phyloP scores from a whole-genome alignment of 139 green algal species.

The Closterium sp. region DNA sequence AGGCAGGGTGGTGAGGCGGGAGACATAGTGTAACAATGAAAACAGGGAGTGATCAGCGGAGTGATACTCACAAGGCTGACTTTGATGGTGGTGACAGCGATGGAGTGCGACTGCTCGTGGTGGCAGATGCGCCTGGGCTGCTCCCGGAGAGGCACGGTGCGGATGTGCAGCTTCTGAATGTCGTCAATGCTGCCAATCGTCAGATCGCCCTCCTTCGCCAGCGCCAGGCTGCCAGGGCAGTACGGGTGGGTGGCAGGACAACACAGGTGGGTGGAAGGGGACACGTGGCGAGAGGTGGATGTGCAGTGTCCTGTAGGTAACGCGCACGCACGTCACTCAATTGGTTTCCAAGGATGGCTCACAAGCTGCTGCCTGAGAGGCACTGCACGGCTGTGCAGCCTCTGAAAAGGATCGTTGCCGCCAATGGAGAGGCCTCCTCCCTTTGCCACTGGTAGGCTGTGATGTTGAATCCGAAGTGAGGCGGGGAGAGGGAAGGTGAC shows the following conservation, averaged over 20 bases:
- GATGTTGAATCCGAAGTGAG: not conserved
- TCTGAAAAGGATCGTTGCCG: not conserved
- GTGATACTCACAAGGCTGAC: not conserved
- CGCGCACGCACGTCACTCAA: too few species aligned
- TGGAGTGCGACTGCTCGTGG: constrained; percentile 54
- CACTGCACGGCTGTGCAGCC: not conserved
- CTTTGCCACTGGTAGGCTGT: not conserved
- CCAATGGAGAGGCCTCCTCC: not conserved
- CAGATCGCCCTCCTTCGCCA: constrained; percentile 69
- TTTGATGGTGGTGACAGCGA: constrained; percentile 57
- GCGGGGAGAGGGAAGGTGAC: not conserved
- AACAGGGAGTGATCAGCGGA: not conserved
- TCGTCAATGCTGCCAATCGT: constrained; percentile 88
- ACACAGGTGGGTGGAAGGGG: too few species aligned
- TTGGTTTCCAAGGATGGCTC: too few species aligned
- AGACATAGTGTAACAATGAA: too few species aligned
- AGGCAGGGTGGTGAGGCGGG: too few species aligned
- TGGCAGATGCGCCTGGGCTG: constrained; percentile 88
- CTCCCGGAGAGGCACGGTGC: constrained; percentile 82
- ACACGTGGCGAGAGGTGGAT: too few species aligned
- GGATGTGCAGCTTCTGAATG: constrained; percentile 95
- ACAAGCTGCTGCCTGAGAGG: too few species aligned
- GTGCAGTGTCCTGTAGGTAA: too few species aligned
- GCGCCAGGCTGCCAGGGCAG: constrained; percentile 47
- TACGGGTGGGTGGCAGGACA: too few species aligned